A percentile compares a stretch with the other conserved stretches of the same genome.
Conservation (phyloP, 2,329 filamentous ascomycete genomes). For the Lithohypha guttulata region DNA sequence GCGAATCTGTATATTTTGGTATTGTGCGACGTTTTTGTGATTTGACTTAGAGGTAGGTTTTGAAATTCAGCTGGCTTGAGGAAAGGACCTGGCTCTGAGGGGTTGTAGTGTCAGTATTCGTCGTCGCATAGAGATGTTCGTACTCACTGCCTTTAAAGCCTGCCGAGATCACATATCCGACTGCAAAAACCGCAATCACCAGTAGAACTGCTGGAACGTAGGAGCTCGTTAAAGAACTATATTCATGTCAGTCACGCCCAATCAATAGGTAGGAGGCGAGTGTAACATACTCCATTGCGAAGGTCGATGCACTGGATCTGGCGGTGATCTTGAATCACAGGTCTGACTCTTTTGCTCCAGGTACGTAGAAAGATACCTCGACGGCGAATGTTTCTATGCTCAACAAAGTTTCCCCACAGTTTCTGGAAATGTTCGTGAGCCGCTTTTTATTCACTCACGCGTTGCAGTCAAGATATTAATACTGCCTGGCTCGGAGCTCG, state of each 20-base stretch:
- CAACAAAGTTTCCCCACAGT: conserved; percentile 5
- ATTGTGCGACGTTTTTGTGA: conserved; percentile 94
- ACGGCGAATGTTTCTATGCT: too few species aligned
- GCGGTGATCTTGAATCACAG: background rate
- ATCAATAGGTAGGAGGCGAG: too few species aligned
- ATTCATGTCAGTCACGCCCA: too few species aligned
- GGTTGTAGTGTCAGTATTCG: too few species aligned
- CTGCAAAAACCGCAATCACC: too few species aligned
- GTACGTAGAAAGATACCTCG: background rate
- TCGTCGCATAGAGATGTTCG: too few species aligned
- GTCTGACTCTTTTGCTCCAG: background rate
- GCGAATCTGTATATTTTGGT: conserved; percentile 96
- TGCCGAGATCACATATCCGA: too few species aligned
- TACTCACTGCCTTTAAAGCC: too few species aligned
- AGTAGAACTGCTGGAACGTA: conserved; percentile 75
- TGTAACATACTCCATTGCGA: conserved; percentile 4
- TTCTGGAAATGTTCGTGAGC: background rate
- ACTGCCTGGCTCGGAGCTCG: too few species aligned
- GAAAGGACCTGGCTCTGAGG: conserved; percentile 28
- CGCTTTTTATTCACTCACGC: background rate
- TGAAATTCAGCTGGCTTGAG: conserved; percentile 83
- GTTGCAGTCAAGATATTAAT: too few species aligned
- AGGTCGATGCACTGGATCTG: background rate
- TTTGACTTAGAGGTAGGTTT: conserved; percentile 85
- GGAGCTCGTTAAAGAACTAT: too few species aligned